Evolutionary conservation across 345 rosid genomes (phyloP).

Genomic region (Hypericum perforatum): DNA sequence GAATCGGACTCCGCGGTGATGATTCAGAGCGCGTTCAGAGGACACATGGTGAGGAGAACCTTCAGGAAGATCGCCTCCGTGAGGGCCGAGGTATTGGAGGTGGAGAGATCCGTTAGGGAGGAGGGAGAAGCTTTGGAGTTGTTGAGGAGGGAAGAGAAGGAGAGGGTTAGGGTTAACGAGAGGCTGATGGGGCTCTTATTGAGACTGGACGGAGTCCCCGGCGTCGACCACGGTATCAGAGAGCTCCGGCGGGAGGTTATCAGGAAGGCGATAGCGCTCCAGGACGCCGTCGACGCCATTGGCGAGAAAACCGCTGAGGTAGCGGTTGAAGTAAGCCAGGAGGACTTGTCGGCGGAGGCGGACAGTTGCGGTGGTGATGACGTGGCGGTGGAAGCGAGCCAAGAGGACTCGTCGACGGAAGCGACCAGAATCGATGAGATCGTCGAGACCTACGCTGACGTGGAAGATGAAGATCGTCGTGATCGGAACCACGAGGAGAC

Average conservation of each 20-base stretch:
- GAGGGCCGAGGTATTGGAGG: slow-evolving; percentile 30
- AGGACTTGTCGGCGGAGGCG: neutral
- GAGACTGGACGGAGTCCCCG: slow-evolving; percentile 44
- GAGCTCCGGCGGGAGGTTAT: slow-evolving; percentile 43
- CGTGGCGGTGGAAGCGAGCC: slow-evolving; percentile 1
- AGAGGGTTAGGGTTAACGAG: slow-evolving; percentile 40
- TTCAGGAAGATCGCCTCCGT: slow-evolving; percentile 34
- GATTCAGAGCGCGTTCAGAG: slow-evolving; percentile 53
- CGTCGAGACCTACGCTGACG: neutral
- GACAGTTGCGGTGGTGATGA: neutral
- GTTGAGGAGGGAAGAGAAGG: slow-evolving; percentile 31
- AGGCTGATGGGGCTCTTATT: slow-evolving; percentile 47
- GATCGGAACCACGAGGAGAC: neutral
- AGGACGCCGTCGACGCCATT: slow-evolving; percentile 43
- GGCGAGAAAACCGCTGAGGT: neutral
- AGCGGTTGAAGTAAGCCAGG: neutral
- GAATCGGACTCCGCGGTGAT: slow-evolving; percentile 28
- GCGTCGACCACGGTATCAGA: slow-evolving; percentile 47
- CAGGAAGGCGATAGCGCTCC: slow-evolving; percentile 44
- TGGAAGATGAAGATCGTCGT: too few relatives aligned
- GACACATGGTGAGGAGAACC: slow-evolving; percentile 45
- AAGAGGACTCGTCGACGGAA: slow-evolving; percentile 12
- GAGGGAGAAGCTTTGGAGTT: slow-evolving; percentile 19
- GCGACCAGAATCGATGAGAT: slow-evolving; percentile 2
- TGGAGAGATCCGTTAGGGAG: slow-evolving; percentile 30